Conservation (phyloP, 371 early-diverging fungal species). For the Amoeboaphelidium protococcarum region DNA sequence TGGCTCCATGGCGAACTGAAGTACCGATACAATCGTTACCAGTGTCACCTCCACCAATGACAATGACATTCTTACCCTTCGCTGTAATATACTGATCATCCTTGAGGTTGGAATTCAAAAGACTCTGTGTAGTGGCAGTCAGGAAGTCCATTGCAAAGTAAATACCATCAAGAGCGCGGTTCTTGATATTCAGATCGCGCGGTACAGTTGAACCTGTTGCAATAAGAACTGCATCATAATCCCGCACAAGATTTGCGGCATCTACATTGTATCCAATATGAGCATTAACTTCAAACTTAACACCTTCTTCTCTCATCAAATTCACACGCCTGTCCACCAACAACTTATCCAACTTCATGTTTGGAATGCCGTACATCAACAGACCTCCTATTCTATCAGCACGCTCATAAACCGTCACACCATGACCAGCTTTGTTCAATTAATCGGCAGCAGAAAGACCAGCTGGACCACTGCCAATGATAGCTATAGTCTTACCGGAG, state of each 20-base stretch:
- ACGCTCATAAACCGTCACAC: slow-evolving; percentile 78
- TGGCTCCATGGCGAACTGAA: slow-evolving; percentile 60
- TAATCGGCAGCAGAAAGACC: slow-evolving; percentile 89
- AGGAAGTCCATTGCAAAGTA: slow-evolving; percentile 95
- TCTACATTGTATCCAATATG: slow-evolving; percentile 60
- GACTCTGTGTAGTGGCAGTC: slow-evolving; percentile 56
- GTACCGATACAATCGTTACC: slow-evolving; percentile 90
- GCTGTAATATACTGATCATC: slow-evolving; percentile 52
- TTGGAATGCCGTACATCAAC: slow-evolving; percentile 92
- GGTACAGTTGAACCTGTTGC: slow-evolving; percentile 94
- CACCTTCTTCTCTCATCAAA: slow-evolving; percentile 59
- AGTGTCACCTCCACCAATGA: slow-evolving; percentile 96
- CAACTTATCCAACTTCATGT: slow-evolving; percentile 93
- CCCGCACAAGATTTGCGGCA: slow-evolving; percentile 24
- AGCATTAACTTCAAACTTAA: slow-evolving; percentile 51
- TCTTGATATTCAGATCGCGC: slow-evolving; percentile 64
- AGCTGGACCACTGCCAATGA: slow-evolving; percentile 85
- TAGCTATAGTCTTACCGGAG: slow-evolving; percentile 54
- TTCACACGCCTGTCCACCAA: slow-evolving; percentile 76
- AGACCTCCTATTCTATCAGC: slow-evolving; percentile 84
- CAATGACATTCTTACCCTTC: slow-evolving; percentile 72
- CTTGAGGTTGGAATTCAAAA: slow-evolving; percentile 46
- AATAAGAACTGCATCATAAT: slow-evolving; percentile 55
- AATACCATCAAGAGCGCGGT: slow-evolving; percentile 57
- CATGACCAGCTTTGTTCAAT: slow-evolving; percentile 81